These are phyloP conservation scores for Aspergillus tanneri DNA, from an alignment of 2,329 filamentous ascomycete species.

Conservation along the genomic window DNA sequence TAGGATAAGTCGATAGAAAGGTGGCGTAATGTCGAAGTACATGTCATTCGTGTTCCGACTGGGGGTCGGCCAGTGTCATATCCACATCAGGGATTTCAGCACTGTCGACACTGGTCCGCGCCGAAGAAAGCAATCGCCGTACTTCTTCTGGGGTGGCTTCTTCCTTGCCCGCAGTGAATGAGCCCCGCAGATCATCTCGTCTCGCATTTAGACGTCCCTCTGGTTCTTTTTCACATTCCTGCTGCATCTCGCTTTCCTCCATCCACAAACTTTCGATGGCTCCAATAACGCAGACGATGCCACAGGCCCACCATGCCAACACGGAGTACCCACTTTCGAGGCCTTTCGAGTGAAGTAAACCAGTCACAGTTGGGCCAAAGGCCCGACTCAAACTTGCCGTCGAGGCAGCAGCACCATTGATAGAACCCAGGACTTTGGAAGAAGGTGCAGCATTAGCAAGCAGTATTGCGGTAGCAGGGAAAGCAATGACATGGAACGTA, in stretches of 20 bases:
- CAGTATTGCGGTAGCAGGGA: slow-evolving; percentile 85
- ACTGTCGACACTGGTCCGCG: slow-evolving; percentile 38
- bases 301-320: slow-evolving; percentile 90
- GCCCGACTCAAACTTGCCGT: slow-evolving; percentile 86
- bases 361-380: slow-evolving; percentile 84
- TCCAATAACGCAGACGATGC: slow-evolving; percentile 70
- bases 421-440: slow-evolving; percentile 78
- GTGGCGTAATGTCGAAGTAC: slow-evolving; percentile 6
- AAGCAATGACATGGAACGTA: slow-evolving; percentile 85
- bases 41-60: slow-evolving; percentile 11
- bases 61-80: slow-evolving; percentile 17
- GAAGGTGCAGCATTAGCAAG: slow-evolving; percentile 85
- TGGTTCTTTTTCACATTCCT: slow-evolving; percentile 43
- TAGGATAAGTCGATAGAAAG: not conserved
- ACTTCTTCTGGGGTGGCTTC: slow-evolving; percentile 33
- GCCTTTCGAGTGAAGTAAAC: slow-evolving; percentile 78
- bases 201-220: slow-evolving; percentile 30
- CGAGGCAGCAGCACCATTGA: slow-evolving; percentile 90
- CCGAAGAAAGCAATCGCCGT: slow-evolving; percentile 35
- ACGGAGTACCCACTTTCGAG: slow-evolving; percentile 79
- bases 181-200: slow-evolving; percentile 24
- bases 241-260: slow-evolving; percentile 57
- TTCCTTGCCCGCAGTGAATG: slow-evolving; percentile 24
- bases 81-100: slow-evolving; percentile 30
- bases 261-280: slow-evolving; percentile 74